Evolutionary conservation across 2,329 filamentous ascomycete species (phyloP).

Genomic region (Colletotrichum australisinense): DNA sequence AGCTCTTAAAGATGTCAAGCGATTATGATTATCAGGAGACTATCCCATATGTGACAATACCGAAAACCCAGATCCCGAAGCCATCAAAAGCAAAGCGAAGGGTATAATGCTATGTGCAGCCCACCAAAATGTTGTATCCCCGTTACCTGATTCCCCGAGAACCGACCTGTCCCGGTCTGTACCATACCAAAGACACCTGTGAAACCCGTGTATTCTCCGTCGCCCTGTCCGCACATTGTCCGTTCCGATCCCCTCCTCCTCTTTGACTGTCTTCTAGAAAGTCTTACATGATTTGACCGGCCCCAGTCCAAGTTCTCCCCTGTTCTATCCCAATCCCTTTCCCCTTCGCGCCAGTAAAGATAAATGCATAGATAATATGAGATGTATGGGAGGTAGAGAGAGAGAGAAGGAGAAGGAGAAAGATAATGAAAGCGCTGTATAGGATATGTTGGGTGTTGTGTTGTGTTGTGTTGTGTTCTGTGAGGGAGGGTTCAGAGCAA

Average conservation of each 20-base stretch:
- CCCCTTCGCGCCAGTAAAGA: slow-evolving; percentile 7
- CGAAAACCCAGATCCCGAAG: slow-evolving; percentile 27
- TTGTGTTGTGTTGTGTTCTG: not conserved
- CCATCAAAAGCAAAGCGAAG: slow-evolving; percentile 32
- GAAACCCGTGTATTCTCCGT: not conserved
- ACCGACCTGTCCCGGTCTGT: slow-evolving; percentile 3
- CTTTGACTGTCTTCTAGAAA: not conserved
- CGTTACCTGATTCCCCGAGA: slow-evolving; percentile 1
- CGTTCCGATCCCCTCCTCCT: not conserved
- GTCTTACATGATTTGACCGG: not conserved
- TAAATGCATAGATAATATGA: slow-evolving; percentile 28
- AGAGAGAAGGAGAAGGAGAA: not conserved
- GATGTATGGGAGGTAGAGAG: not conserved
- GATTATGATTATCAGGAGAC: slow-evolving; percentile 37
- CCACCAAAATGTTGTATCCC: slow-evolving; percentile 30
- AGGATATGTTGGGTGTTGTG: not conserved
- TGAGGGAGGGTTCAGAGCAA: not conserved
- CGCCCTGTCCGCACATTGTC: not conserved
- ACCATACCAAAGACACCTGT: slow-evolving; percentile 3
- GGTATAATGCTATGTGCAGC: slow-evolving; percentile 39
- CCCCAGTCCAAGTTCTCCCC: not conserved
- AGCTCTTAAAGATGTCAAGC: slow-evolving; percentile 14
- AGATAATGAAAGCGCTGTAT: not conserved
- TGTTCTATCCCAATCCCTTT: not conserved
- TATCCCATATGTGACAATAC: slow-evolving; percentile 34